Conservation (phyloP, 768 basidiomycete species). For the Boletus speciosus region DNA sequence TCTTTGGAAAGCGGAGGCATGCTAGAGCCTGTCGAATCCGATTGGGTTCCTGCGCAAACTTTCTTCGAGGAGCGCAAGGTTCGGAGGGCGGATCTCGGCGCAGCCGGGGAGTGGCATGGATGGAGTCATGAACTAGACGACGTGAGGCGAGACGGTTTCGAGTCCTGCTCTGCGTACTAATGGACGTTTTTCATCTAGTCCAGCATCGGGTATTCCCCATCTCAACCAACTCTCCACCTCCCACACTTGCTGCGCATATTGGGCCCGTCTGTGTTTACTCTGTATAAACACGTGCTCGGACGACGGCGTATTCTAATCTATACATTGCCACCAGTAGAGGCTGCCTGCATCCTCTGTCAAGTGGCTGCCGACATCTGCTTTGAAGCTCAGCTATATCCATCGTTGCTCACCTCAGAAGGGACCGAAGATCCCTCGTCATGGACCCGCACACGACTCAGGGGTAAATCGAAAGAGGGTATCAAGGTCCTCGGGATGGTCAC, state of each 20-base stretch:
- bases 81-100: conserved; percentile 47
- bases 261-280: conserved; percentile 72
- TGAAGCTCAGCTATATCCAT: conserved; percentile 37
- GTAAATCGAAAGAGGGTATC: conserved; percentile 49
- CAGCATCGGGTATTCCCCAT: conserved; percentile 20
- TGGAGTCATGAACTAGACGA: conserved; percentile 67
- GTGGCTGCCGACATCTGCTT: conserved; percentile 63
- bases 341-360: conserved; percentile 66
- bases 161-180: background rate
- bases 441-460: conserved; percentile 31
- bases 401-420: conserved; percentile 19
- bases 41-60: conserved; percentile 58
- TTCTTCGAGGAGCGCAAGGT: conserved; percentile 69
- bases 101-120: conserved; percentile 59
- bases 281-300: conserved; percentile 77
- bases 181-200: conserved; percentile 20
- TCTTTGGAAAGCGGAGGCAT: conserved; percentile 45
- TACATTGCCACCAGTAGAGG: conserved; percentile 75
- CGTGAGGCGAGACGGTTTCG: conserved; percentile 30
- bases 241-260: conserved; percentile 73
- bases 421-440: conserved; percentile 29
- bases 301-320: conserved; percentile 76
- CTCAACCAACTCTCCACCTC: conserved; percentile 65
- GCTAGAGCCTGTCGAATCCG: conserved; percentile 48
- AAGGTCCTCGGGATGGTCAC: conserved; percentile 80